A percentile compares a stretch with the other conserved stretches of the same genome.
These are phyloP conservation scores for Lodderomyces pseudojiufengensis DNA, from an alignment of 1,139 yeast species.

Conservation along the genomic window DNA sequence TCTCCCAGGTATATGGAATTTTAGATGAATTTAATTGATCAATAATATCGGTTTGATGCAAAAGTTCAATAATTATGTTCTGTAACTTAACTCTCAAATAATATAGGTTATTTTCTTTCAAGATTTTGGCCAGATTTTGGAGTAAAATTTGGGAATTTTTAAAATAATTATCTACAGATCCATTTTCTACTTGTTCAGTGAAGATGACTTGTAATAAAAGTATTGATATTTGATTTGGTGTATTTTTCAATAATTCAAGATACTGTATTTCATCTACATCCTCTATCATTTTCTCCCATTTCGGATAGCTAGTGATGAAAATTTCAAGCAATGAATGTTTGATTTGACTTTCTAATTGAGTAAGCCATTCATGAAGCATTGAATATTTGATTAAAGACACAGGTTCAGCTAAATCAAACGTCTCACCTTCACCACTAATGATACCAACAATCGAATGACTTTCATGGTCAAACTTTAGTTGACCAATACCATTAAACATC, in stretches of 20 bases:
- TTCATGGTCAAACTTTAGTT: conserved; percentile 38
- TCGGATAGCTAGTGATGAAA: conserved; percentile 10
- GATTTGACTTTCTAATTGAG: conserved; percentile 53
- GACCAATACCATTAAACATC: conserved; percentile 66
- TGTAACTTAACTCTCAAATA: conserved; percentile 48
- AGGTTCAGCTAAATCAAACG: conserved; percentile 39
- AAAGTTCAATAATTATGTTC: conserved; percentile 58
- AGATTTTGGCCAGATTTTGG: neutral
- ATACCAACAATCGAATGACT: conserved; percentile 44
- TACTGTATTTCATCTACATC: conserved; percentile 7
- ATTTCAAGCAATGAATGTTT: conserved; percentile 43
- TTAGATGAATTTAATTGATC: conserved; percentile 18
- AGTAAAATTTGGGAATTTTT: conserved; percentile 1
- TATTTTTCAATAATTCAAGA: conserved; percentile 13
- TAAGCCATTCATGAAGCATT: conserved; percentile 62
- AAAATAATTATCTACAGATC: too few relatives aligned
- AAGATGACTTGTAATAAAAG: conserved; percentile 59
- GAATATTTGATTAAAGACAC: conserved; percentile 44
- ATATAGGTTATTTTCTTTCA: neutral
- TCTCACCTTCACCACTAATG: conserved; percentile 63
- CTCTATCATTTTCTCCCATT: conserved; percentile 13
- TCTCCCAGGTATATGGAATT: conserved; percentile 39
- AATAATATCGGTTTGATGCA: conserved; percentile 56
- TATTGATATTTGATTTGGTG: conserved; percentile 58
- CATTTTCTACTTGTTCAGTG: conserved; percentile 42